These are phyloP conservation scores for Aspergillus carbonarius DNA, from an alignment of 2,329 filamentous ascomycete species.

Conservation along the genomic window DNA sequence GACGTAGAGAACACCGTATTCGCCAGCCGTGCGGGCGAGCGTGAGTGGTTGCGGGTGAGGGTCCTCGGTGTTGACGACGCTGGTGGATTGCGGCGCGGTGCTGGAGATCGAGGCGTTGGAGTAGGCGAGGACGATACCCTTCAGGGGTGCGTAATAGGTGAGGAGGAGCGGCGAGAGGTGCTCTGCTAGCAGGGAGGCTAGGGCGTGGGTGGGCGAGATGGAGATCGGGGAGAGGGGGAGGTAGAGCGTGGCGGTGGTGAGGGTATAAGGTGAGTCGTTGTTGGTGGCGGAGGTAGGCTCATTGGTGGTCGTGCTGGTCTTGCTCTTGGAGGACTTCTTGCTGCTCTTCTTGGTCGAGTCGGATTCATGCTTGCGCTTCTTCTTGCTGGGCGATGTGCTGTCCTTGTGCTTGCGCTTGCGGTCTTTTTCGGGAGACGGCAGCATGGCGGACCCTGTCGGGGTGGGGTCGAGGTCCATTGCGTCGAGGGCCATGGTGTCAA, in stretches of 20 bases:
- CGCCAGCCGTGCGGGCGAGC: slow-evolving; percentile 58
- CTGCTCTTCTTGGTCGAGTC: slow-evolving; percentile 25
- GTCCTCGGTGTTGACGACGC: slow-evolving; percentile 28
- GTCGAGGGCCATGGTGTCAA: slow-evolving; percentile 36
- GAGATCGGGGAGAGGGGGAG: slow-evolving; percentile 59
- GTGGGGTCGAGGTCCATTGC: slow-evolving; percentile 41
- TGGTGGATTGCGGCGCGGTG: slow-evolving; percentile 37
- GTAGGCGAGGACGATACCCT: slow-evolving; percentile 59
- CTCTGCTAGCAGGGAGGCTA: slow-evolving; percentile 59
- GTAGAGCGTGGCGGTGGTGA: slow-evolving; percentile 75
- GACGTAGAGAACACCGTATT: slow-evolving; percentile 81
- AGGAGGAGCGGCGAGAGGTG: slow-evolving; percentile 64
- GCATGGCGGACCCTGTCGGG: slow-evolving; percentile 16
- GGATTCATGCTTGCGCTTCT: slow-evolving; percentile 43
- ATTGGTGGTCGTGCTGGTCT: slow-evolving; percentile 25
- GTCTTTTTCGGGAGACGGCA: slow-evolving; percentile 31
- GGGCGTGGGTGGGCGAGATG: slow-evolving; percentile 52
- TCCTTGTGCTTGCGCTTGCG: slow-evolving; percentile 48
- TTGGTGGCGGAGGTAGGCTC: slow-evolving; percentile 19
- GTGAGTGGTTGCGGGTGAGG: slow-evolving; percentile 40
- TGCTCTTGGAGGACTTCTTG: slow-evolving; percentile 29
- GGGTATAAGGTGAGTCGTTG: slow-evolving; percentile 67
- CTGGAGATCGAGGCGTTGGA: slow-evolving; percentile 45
- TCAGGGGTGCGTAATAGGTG: slow-evolving; percentile 60
- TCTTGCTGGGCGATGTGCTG: slow-evolving; percentile 40